Conservation (phyloP, 352 stramenopile species). For the Pythium grandisporangium region DNA sequence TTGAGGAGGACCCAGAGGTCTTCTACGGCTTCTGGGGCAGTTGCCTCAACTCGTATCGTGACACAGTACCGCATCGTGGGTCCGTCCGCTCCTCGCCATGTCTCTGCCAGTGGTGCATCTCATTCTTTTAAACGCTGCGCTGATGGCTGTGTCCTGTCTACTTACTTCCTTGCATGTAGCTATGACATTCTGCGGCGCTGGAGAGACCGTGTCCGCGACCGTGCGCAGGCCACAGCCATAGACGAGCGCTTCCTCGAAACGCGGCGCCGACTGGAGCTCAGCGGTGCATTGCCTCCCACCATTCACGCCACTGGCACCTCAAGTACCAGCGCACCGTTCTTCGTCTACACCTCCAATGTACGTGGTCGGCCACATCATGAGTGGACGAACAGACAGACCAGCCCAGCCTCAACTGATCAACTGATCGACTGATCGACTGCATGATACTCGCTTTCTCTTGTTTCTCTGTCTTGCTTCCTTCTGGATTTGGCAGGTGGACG, state of each 20-base stretch:
- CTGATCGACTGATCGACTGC: too few relatives aligned
- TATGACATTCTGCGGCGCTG: constrained; percentile 61
- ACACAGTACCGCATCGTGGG: constrained; percentile 67
- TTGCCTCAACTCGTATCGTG: constrained; percentile 83
- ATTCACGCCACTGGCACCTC: constrained; percentile 13
- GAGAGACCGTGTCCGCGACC: constrained; percentile 22
- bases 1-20: constrained; percentile 63
- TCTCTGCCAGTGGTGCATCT: not conserved
- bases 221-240: too few relatives aligned
- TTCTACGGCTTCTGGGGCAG: constrained; percentile 92
- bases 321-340: constrained; percentile 70
- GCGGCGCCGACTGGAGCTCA: constrained; percentile 25
- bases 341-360: constrained; percentile 91
- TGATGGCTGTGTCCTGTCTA: not conserved
- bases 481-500: constrained; percentile 62
- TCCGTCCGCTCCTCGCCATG: constrained; percentile 15
- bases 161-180: not conserved
- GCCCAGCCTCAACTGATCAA: too few relatives aligned
- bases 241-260: too few relatives aligned
- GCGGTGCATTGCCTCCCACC: constrained; percentile 15
- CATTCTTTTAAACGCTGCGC: constrained; percentile 11
- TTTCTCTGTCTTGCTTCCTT: too few relatives aligned
- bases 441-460: too few relatives aligned
- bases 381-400: not conserved
- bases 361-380: not conserved